Evolutionary conservation across 2,329 filamentous ascomycete species (phyloP).

Genomic region (Aspergillus ochraceus): DNA sequence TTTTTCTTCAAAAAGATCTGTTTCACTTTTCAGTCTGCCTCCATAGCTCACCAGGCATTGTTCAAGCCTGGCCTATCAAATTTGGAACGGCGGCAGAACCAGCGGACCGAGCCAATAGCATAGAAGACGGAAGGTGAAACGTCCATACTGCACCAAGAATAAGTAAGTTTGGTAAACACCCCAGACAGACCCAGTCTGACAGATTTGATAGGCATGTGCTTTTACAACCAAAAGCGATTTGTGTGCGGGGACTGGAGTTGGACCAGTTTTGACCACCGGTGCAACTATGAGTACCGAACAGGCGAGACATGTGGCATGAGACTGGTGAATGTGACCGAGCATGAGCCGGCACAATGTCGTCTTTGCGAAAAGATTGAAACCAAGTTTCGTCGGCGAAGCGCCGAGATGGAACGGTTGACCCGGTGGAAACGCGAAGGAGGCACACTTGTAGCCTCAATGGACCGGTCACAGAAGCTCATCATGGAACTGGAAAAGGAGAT

Average conservation of each 20-base stretch:
- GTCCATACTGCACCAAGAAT: constrained; percentile 23
- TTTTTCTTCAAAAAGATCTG: constrained; percentile 16
- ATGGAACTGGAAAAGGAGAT: constrained; percentile 71
- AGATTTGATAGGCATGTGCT: constrained; percentile 70
- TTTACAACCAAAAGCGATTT: constrained; percentile 88
- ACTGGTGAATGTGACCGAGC: constrained; percentile 74
- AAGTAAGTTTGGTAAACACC: constrained; percentile 35
- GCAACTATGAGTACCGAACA: constrained; percentile 90
- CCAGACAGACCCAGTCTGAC: constrained; percentile 28
- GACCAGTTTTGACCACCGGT: constrained; percentile 90
- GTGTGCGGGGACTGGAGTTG: constrained; percentile 90
- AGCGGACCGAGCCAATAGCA: constrained; percentile 33
- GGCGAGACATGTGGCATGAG: constrained; percentile 96
- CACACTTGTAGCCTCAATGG: constrained; percentile 60
- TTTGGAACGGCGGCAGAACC: constrained; percentile 25
- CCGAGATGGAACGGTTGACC: constrained; percentile 71
- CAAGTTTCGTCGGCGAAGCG: constrained; percentile 72
- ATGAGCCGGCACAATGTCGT: constrained; percentile 68
- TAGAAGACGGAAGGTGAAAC: constrained; percentile 34
- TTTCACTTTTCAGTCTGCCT: constrained; percentile 25
- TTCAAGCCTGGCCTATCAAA: constrained; percentile 37
- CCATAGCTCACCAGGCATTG: constrained; percentile 22
- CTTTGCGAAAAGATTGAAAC: constrained; percentile 87
- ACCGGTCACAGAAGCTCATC: constrained; percentile 71
- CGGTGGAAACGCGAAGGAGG: constrained; percentile 74